phyloP scores from a whole-genome alignment of 176 grass and related monocot genomes.

The Echinochloa phyllopogon region DNA sequence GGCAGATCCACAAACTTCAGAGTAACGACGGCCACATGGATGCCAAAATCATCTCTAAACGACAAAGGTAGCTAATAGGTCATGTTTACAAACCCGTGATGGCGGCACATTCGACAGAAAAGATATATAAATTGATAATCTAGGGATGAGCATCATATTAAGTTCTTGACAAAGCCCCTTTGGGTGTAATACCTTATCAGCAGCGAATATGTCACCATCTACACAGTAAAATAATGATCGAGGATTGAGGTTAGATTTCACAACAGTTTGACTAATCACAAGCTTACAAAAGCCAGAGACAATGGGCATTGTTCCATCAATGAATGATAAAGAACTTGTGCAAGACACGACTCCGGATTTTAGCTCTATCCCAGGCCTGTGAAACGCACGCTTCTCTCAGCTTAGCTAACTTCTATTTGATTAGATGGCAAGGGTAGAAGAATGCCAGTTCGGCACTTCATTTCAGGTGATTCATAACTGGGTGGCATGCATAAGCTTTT shows the following conservation, averaged over 20 bases:
- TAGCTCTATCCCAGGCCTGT: neutral
- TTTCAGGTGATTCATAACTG: neutral
- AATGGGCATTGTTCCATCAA: constrained; percentile 31
- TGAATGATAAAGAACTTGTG: constrained; percentile 23
- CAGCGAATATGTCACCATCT: constrained; percentile 37
- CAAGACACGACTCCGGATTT: constrained; percentile 1
- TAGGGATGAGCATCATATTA: constrained; percentile 32
- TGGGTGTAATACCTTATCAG: constrained; percentile 38
- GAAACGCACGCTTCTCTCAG: neutral
- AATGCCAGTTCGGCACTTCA: neutral
- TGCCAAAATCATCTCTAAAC: constrained; percentile 42
- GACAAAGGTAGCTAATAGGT: constrained; percentile 50
- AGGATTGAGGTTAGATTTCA: constrained; percentile 43
- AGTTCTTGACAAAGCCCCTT: constrained; percentile 10
- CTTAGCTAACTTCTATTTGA: constrained; percentile 18
- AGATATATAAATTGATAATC: constrained; percentile 22
- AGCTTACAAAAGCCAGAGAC: constrained; percentile 53
- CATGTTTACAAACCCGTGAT: constrained; percentile 9
- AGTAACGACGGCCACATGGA: constrained; percentile 39
- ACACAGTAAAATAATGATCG: constrained; percentile 31
- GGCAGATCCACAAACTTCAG: constrained; percentile 20
- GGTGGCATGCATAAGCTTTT: neutral
- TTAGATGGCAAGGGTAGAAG: constrained; percentile 11
- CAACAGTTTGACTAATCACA: constrained; percentile 44
- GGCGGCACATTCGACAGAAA: constrained; percentile 19